Evolutionary conservation across 129 eudicot species (phyloP).

Genomic region (Lonicera japonica): DNA sequence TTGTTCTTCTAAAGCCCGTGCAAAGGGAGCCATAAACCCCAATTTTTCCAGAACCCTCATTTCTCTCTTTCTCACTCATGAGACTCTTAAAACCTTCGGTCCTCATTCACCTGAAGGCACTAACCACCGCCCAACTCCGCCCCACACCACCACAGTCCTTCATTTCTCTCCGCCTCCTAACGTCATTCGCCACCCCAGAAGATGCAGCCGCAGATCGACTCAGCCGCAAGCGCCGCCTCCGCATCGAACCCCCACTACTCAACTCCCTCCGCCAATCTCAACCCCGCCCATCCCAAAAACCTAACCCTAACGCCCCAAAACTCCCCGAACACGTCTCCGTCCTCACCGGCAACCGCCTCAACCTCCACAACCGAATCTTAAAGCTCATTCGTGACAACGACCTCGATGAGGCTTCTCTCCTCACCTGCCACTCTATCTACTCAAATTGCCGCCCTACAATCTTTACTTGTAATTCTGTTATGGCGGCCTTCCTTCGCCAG

Average conservation of each 20-base stretch:
- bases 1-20: no score
- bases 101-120: conserved; percentile 42
- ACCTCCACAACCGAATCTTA: conserved; percentile 66
- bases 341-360: conserved; percentile 78
- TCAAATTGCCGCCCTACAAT: conserved; percentile 88
- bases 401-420: conserved; percentile 74
- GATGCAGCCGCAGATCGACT: conserved; percentile 97
- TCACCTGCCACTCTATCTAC: conserved; percentile 83
- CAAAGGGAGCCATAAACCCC: no score
- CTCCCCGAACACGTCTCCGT: conserved; percentile 74
- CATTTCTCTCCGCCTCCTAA: conserved; percentile 50
- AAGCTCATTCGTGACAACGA: conserved; percentile 75
- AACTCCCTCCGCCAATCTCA: conserved; percentile 58
- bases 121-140: conserved; percentile 17
- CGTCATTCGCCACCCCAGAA: conserved; percentile 89
- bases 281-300: conserved; percentile 21
- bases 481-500: conserved; percentile 73
- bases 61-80: conserved; percentile 24
- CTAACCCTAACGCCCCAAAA: conserved; percentile 83
- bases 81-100: conserved; percentile 58
- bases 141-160: conserved; percentile 24
- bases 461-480: conserved; percentile 77
- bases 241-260: conserved; percentile 74
- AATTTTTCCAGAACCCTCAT: no score
- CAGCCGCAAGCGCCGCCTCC: conserved; percentile 88